Conservation (phyloP, 2,329 filamentous ascomycete species). For the Drechslera avenae region DNA sequence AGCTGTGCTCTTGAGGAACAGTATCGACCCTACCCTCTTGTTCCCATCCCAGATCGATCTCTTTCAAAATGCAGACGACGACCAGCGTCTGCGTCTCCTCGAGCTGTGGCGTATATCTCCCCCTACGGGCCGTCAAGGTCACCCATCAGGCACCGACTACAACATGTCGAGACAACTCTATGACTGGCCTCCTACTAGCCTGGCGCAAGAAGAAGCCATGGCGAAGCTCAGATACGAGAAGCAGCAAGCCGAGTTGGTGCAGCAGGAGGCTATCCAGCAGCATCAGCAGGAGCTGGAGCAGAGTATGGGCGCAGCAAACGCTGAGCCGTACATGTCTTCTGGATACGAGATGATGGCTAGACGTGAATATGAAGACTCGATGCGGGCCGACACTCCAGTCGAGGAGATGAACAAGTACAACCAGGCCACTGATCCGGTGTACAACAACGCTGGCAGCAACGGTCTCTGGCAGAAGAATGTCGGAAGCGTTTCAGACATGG, state of each 20-base stretch:
- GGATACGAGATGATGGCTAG: conserved; percentile 76
- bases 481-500: conserved; percentile 59
- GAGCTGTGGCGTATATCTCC: conserved; percentile 86
- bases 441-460: conserved; percentile 51
- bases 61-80: conserved; percentile 74
- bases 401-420: conserved; percentile 54
- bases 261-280: conserved; percentile 35
- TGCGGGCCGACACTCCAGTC: conserved; percentile 33
- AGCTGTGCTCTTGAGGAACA: conserved; percentile 66
- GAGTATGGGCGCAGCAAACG: conserved; percentile 43
- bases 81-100: conserved; percentile 75
- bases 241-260: conserved; percentile 35
- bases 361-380: conserved; percentile 65
- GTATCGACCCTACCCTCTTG: conserved; percentile 71
- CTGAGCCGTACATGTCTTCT: conserved; percentile 82
- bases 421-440: conserved; percentile 71
- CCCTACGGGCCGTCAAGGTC: conserved; percentile 53
- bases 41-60: conserved; percentile 77
- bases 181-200: conserved; percentile 61
- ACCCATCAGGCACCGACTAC: conserved; percentile 52
- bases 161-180: conserved; percentile 49
- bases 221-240: conserved; percentile 66
- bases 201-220: conserved; percentile 61
- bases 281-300: conserved; percentile 38
- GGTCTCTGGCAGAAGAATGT: conserved; percentile 56